Evolutionary conservation across 2,329 filamentous ascomycete species (phyloP), one percentile per base, ranked within the genome.

Genomic region (Calonectria pseudoturangicola): DNA sequence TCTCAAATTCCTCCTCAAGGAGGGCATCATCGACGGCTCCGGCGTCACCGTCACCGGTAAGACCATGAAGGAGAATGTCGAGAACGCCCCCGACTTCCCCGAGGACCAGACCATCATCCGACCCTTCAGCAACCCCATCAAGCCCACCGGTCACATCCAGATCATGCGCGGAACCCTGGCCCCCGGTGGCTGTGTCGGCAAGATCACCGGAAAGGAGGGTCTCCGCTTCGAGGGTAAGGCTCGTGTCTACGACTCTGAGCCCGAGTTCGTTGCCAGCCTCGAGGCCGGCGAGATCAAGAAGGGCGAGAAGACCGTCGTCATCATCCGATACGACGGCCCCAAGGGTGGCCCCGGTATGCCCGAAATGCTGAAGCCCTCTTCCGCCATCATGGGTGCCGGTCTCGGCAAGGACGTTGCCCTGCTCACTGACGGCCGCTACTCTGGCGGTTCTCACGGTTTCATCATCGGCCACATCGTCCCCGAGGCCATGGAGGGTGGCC

Each of bases 201-300:
- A 98, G 86, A 98, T 98, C 83, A 98, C 95, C 0, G 95, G 95
- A 63, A 98, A 98, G 86, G 95, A 98, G 85, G 95, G 96, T n/a
- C 89, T 95, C 18, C 88, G 87, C 13, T 98, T 98, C 84, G 92
- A 89, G 15, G 95, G 95, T 72, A 94, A 92, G 81, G 95, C 96
- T 4, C 90, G 92, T 50, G 94, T 95, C 75, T 98, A 95, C 83
- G 89, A 98, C 84, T 94, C 95, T 76, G 96, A 98, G 85, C 89
- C 92, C 78, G 90, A 93, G 80, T 93, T 98, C 78, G 94, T 97
- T 82, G 86, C 89, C 33, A 94, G 95, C 0, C 89, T 98, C 16
- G 93, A 94, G 84, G 87, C 89, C 54, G 94, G 95, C 68, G 88
- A 93, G 77, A 95, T 98, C 80, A 95, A 95, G 77, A 93, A 93